Evolutionary conservation across 208 protist species (phyloP).

Genomic region (Crithidia acanthocephali): DNA sequence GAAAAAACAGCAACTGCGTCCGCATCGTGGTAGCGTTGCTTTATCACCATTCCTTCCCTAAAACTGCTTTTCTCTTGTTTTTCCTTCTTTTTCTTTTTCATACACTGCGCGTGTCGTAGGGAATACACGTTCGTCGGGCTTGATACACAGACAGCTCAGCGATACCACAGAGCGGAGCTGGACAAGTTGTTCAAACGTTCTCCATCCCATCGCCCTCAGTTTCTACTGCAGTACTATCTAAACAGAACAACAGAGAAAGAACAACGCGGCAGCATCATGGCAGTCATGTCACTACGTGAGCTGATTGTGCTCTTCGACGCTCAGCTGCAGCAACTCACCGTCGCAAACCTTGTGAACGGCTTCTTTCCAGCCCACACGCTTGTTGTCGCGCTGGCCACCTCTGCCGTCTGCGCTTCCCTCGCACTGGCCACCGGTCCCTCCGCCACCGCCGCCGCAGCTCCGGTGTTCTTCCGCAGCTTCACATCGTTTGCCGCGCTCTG

Average conservation of each 20-base stretch:
- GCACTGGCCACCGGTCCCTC: conserved; percentile 9
- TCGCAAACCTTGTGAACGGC: conserved; percentile 30
- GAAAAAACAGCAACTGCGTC: too few relatives aligned
- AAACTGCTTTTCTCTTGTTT: too few relatives aligned
- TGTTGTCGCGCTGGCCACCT: conserved; percentile 1
- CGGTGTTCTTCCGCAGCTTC: conserved; percentile 40
- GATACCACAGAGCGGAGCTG: too few relatives aligned
- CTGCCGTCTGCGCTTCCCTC: conserved; percentile 34
- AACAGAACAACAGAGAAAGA: not conserved
- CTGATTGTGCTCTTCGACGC: conserved; percentile 30
- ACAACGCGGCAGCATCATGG: not conserved
- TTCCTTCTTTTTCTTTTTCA: too few relatives aligned
- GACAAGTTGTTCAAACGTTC: too few relatives aligned
- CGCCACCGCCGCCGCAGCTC: not conserved
- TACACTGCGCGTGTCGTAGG: too few relatives aligned
- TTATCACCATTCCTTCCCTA: too few relatives aligned
- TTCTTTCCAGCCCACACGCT: conserved; percentile 43
- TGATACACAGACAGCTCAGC: too few relatives aligned
- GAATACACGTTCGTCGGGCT: too few relatives aligned
- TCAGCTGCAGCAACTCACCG: conserved; percentile 41
- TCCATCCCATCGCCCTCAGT: too few relatives aligned
- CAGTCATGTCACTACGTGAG: conserved; percentile 17
- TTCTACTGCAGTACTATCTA: too few relatives aligned
- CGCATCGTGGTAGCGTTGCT: too few relatives aligned
- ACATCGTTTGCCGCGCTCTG: conserved; percentile 26